phyloP scores from a whole-genome alignment of 441 rosid genomes.

The Viola pubescens region DNA sequence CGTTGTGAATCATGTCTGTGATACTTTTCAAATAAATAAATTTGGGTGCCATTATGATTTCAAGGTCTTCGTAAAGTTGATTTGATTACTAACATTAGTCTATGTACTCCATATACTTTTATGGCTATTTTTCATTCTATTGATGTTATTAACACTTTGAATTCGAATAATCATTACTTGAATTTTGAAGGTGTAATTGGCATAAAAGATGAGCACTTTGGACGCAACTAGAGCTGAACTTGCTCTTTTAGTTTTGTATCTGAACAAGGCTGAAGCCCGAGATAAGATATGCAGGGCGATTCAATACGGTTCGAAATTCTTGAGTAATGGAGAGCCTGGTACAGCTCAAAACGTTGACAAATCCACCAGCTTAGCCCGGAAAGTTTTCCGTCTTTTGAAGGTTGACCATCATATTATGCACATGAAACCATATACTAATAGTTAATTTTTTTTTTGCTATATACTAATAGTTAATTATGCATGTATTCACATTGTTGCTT shows the following conservation, averaged over 20 bases:
- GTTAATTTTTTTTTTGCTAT: neutral
- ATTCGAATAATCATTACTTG: neutral
- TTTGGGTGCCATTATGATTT: no score
- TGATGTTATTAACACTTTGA: slow-evolving; percentile 5
- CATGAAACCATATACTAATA: neutral
- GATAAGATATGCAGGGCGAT: slow-evolving; percentile 98
- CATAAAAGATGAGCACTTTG: slow-evolving; percentile 61
- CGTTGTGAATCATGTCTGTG: neutral
- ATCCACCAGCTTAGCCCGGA: slow-evolving; percentile 87
- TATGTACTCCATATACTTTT: neutral
- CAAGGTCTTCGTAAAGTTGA: no score
- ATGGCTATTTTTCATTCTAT: neutral
- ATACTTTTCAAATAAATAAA: no score
- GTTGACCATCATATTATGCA: slow-evolving; percentile 21
- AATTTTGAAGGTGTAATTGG: slow-evolving; percentile 17
- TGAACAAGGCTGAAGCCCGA: slow-evolving; percentile 96
- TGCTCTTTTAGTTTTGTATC: slow-evolving; percentile 66
- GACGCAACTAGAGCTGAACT: slow-evolving; percentile 90
- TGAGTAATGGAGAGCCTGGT: slow-evolving; percentile 86
- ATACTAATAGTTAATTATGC: no score
- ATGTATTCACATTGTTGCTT: neutral
- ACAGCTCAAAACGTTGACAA: slow-evolving; percentile 93
- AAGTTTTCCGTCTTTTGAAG: slow-evolving; percentile 96
- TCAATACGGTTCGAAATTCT: slow-evolving; percentile 87
- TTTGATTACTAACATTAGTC: neutral